Evolutionary conservation across 441 rosid genomes (phyloP).

Genomic region (Dalechampia spathulata): DNA sequence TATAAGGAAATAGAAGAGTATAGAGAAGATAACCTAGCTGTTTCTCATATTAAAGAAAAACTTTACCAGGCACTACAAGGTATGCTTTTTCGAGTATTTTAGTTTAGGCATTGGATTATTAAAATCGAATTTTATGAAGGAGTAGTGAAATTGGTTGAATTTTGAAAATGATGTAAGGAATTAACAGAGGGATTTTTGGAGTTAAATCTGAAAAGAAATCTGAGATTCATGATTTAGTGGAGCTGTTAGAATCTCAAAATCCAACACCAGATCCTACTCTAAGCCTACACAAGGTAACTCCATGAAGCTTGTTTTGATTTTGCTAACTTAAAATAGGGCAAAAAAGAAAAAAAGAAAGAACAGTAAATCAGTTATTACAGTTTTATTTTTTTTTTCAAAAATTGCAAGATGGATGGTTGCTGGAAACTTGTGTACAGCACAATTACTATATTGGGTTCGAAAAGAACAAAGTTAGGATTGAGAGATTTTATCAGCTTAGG

Average conservation of each 20-base stretch:
- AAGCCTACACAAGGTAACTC: conserved; percentile 49
- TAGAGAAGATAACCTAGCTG: conserved; percentile 16
- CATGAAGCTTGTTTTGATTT: too few relatives aligned
- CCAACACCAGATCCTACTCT: conserved; percentile 65
- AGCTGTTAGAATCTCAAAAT: conserved; percentile 63
- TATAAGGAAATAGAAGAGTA: conserved; percentile 15
- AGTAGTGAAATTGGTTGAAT: conserved; percentile 1
- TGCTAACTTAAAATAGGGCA: too few relatives aligned
- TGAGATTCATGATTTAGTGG: conserved; percentile 52
- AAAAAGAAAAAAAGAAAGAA: too few relatives aligned
- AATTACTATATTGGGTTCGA: conserved; percentile 62
- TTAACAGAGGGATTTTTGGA: conserved; percentile 80
- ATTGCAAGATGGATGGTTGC: conserved; percentile 52
- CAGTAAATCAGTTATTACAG: background rate
- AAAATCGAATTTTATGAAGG: too few relatives aligned
- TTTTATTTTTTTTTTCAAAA: conserved; percentile 14
- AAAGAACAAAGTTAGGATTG: conserved; percentile 78
- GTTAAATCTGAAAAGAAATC: conserved; percentile 50
- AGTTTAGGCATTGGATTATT: background rate
- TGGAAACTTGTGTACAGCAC: conserved; percentile 84
- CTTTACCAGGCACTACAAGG: conserved; percentile 52
- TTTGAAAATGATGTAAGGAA: conserved; percentile 26
- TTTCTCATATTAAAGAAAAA: conserved; percentile 39
- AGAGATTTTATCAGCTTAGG: conserved; percentile 75
- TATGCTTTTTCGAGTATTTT: conserved; percentile 15